Evolutionary conservation across 2,329 filamentous ascomycete species (phyloP).

Genomic region (Pseudogymnoascus sp.): DNA sequence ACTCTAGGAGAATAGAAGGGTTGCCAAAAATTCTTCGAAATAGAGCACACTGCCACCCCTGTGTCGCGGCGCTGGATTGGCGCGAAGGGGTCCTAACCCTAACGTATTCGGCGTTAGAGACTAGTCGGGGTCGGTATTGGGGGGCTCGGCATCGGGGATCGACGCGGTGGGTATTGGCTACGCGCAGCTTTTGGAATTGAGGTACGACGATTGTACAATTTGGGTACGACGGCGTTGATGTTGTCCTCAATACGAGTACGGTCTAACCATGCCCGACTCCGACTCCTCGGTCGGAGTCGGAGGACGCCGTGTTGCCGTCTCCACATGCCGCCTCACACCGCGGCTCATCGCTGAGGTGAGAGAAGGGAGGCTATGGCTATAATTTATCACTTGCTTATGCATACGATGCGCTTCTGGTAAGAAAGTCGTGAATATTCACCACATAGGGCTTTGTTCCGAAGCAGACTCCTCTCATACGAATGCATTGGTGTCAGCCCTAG

Average conservation of each 20-base stretch:
- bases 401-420: background rate
- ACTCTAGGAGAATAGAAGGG: background rate
- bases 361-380: background rate
- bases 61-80: background rate
- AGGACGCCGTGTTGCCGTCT: background rate
- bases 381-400: background rate
- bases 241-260: background rate
- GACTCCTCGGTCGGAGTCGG: background rate
- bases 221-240: too few relatives aligned
- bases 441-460: background rate
- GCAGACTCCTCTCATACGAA: background rate
- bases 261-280: background rate
- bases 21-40: slow-evolving; percentile 1
- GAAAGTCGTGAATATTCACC: background rate
- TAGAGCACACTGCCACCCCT: background rate
- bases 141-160: background rate
- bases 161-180: background rate
- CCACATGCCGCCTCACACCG: background rate
- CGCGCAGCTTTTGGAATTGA: background rate
- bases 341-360: background rate
- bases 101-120: background rate
- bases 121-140: background rate
- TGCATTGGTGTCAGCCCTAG: background rate
- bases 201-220: background rate
- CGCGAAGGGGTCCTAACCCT: background rate